Evolutionary conservation across 306 rosid genomes (phyloP).

Genomic region (Ormosia emarginata): DNA sequence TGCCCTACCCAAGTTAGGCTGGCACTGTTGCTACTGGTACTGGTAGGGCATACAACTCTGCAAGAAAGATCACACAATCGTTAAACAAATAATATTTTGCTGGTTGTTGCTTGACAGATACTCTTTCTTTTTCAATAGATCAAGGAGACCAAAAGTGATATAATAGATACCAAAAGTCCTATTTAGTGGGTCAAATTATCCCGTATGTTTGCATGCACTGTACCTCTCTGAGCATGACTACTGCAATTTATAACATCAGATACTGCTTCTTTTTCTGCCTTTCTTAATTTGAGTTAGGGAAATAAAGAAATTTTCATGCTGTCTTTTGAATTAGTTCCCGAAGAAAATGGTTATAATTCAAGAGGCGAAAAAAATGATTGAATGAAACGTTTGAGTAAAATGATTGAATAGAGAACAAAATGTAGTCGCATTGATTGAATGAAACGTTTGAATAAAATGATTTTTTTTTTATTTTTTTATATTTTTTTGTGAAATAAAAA

Average conservation of each 20-base stretch:
- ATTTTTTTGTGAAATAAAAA: too few relatives aligned
- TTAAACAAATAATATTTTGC: not conserved
- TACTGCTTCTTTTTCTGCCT: not conserved
- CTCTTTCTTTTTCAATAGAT: constrained; percentile 5
- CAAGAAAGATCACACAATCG: not conserved
- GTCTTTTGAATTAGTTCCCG: not conserved
- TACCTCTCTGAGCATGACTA: not conserved
- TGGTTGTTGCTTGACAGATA: constrained; percentile 25
- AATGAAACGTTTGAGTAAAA: not conserved
- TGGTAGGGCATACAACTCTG: constrained; percentile 6
- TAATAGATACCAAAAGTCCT: constrained; percentile 5
- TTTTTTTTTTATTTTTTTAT: too few relatives aligned
- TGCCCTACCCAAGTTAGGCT: constrained; percentile 17
- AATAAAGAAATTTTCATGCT: not conserved
- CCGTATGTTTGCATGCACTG: not conserved
- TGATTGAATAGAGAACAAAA: too few relatives aligned
- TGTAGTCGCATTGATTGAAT: too few relatives aligned
- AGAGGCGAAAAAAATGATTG: not conserved
- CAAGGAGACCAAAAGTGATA: constrained; percentile 7
- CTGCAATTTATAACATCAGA: not conserved
- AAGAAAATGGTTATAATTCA: not conserved
- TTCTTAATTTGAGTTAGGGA: not conserved
- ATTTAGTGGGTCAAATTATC: not conserved
- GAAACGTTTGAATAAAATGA: too few relatives aligned
- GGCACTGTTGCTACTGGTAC: not conserved